These are phyloP conservation scores for Penicillium decumbens DNA, from an alignment of 2,329 filamentous ascomycete genomes.

Conservation along the genomic window DNA sequence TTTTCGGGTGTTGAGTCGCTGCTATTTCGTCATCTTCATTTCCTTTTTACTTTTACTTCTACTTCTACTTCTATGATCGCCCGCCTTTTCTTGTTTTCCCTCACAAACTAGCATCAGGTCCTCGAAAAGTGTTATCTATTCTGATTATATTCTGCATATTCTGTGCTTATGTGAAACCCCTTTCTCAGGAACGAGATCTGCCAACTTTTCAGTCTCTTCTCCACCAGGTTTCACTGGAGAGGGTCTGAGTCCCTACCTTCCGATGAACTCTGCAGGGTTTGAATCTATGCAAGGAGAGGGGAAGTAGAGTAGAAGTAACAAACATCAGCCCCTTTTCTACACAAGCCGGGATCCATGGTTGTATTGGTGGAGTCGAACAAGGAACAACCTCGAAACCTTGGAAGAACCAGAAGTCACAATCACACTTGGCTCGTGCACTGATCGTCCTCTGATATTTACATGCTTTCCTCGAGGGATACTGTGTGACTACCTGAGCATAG, in stretches of 20 bases:
- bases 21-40: conserved; percentile 1
- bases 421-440: conserved; percentile 10
- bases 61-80: background rate
- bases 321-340: background rate
- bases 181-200: background rate
- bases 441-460: background rate
- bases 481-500: no score
- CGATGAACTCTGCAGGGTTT: background rate
- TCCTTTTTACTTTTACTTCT: background rate
- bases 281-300: background rate
- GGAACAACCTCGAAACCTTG: background rate
- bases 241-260: background rate
- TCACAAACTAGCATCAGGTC: background rate
- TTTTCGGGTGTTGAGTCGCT: background rate
- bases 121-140: background rate
- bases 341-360: conserved; percentile 4
- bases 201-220: background rate
- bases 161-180: background rate
- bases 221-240: background rate
- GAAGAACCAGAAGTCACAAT: background rate
- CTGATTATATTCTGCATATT: background rate
- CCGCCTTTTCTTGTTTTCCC: background rate
- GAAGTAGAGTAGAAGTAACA: background rate
- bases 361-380: background rate
- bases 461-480: no score